Percentiles rank a stretch among this genome's conserved stretches.
These are phyloP conservation scores for Candida ulmi DNA, from an alignment of 805 yeast genomes.

Conservation along the genomic window DNA sequence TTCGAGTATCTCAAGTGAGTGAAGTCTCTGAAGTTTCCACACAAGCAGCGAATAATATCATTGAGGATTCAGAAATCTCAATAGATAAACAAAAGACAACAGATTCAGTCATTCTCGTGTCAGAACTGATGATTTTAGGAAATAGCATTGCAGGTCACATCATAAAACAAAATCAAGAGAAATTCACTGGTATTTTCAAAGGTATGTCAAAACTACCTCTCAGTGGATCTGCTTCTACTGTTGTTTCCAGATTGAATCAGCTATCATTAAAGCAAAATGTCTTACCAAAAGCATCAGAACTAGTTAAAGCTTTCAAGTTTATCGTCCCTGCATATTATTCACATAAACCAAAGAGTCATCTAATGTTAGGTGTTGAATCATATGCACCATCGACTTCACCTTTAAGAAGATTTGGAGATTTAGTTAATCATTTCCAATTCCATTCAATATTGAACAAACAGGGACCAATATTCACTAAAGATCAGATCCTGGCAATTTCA, in stretches of 20 bases:
- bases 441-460: conserved; percentile 35
- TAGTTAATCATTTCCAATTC: conserved; percentile 75
- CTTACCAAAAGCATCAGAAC: conserved; percentile 32
- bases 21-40: conserved; percentile 1
- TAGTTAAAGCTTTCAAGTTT: conserved; percentile 37
- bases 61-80: conserved; percentile 9
- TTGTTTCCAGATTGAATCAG: conserved; percentile 20
- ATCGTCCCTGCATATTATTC: conserved; percentile 50
- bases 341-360: conserved; percentile 43
- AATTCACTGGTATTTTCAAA: conserved; percentile 48
- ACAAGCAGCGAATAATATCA: conserved; percentile 6
- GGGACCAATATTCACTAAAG: conserved; percentile 25
- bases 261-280: conserved; percentile 12
- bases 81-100: conserved; percentile 26
- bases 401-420: conserved; percentile 73
- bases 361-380: conserved; percentile 52
- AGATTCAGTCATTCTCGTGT: conserved; percentile 59
- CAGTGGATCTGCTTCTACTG: conserved; percentile 20
- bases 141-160: conserved; percentile 54
- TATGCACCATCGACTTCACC: conserved; percentile 88
- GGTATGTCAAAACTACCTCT: conserved; percentile 19
- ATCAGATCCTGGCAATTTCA: conserved; percentile 31
- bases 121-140: conserved; percentile 80
- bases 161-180: conserved; percentile 33
- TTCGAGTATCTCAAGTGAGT: conserved; percentile 4